These are phyloP conservation scores for Phytophthora cajani DNA, from an alignment of 352 stramenopile species.

Conservation along the genomic window DNA sequence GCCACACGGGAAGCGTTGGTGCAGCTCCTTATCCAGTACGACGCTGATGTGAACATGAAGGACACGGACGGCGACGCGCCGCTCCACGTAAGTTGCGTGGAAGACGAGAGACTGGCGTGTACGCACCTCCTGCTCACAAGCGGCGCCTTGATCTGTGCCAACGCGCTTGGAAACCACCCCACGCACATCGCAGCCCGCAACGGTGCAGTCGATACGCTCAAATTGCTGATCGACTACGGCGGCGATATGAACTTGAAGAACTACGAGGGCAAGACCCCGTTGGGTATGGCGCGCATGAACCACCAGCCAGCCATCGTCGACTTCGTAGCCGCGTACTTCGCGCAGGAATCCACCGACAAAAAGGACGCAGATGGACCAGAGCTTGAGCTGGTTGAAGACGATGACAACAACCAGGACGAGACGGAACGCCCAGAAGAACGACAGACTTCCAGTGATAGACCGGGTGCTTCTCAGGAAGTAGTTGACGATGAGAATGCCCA, in stretches of 20 bases:
- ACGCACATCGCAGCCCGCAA: constrained; percentile 71
- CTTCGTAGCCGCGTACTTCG: constrained; percentile 71
- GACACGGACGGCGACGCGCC: constrained; percentile 74
- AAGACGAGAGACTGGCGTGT: constrained; percentile 54
- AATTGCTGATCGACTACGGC: constrained; percentile 78
- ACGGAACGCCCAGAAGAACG: constrained; percentile 9
- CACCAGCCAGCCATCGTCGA: constrained; percentile 59
- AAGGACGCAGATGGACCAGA: constrained; percentile 15
- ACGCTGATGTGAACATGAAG: constrained; percentile 76
- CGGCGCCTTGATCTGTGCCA: constrained; percentile 61
- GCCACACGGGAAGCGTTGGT: constrained; percentile 43
- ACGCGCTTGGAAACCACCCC: constrained; percentile 72
- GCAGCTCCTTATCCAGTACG: constrained; percentile 64
- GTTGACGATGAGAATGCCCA: constrained; percentile 22
- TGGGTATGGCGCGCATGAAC: constrained; percentile 81
- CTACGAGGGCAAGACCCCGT: constrained; percentile 77
- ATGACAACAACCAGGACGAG: constrained; percentile 19
- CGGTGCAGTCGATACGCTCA: constrained; percentile 72
- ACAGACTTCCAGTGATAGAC: background rate
- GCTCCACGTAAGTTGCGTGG: constrained; percentile 67
- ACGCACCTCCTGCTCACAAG: constrained; percentile 66
- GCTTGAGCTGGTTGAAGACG: constrained; percentile 6
- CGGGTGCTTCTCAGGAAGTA: constrained; percentile 10
- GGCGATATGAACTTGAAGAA: constrained; percentile 89
- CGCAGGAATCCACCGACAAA: constrained; percentile 43